Evolutionary conservation across 768 basidiomycete genomes (phyloP).

Genomic region (Lentinula detonsa): DNA sequence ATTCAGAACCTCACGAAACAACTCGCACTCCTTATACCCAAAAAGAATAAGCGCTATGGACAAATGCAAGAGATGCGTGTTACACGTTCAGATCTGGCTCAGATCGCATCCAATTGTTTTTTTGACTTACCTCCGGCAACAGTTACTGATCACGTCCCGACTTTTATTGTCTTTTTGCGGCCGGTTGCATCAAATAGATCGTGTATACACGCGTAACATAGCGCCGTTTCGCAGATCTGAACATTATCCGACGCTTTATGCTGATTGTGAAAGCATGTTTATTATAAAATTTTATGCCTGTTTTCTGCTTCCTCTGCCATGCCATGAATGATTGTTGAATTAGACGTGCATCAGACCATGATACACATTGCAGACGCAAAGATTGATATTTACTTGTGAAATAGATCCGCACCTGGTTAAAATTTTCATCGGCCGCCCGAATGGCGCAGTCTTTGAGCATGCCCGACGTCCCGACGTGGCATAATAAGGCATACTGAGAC

Average conservation of each 20-base stretch:
- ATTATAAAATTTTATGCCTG: no score
- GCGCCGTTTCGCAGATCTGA: background rate
- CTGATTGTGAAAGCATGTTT: no score
- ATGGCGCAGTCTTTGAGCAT: no score
- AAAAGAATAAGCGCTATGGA: background rate
- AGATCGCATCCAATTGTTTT: slow-evolving; percentile 29
- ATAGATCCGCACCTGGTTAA: no score
- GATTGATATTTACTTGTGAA: no score
- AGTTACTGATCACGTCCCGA: slow-evolving; percentile 16
- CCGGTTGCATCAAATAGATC: background rate
- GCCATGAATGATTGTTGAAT: no score
- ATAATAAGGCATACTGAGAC: background rate
- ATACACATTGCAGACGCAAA: no score
- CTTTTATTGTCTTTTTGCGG: slow-evolving; percentile 36
- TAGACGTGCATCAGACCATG: no score
- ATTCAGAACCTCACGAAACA: slow-evolving; percentile 9
- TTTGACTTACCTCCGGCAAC: slow-evolving; percentile 15
- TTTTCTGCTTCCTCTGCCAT: no score
- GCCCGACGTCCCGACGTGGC: background rate
- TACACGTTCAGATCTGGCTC: background rate
- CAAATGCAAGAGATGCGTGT: slow-evolving; percentile 1
- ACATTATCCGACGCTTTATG: no score
- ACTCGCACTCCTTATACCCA: background rate
- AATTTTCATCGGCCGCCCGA: no score
- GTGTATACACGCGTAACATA: no score